Percentiles rank a stretch among this genome's conserved stretches.
phyloP scores from a whole-genome alignment of 257 asterid genomes.

The Jacaranda copaia region DNA sequence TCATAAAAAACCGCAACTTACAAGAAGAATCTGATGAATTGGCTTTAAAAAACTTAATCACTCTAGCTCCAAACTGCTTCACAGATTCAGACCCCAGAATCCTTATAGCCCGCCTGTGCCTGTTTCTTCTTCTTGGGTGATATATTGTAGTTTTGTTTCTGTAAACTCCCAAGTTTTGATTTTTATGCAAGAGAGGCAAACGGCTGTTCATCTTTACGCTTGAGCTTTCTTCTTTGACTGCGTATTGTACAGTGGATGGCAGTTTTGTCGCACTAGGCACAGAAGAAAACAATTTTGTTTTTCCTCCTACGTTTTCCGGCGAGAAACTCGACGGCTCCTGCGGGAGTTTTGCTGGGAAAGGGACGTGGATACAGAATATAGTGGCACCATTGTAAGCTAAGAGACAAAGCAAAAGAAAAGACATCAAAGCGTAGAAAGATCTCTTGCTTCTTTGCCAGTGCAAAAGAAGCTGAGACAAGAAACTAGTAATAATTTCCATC shows the following conservation, averaged over 20 bases:
- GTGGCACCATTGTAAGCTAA: slow-evolving; percentile 63
- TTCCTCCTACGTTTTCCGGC: slow-evolving; percentile 47
- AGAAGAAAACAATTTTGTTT: slow-evolving; percentile 49
- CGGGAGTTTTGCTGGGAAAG: slow-evolving; percentile 47
- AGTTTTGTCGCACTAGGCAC: slow-evolving; percentile 39
- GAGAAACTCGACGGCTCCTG: slow-evolving; percentile 47
- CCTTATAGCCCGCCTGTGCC: slow-evolving; percentile 43
- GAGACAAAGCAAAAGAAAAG: slow-evolving; percentile 59
- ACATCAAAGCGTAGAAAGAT: slow-evolving; percentile 55
- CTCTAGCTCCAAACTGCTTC: slow-evolving; percentile 54
- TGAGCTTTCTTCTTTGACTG: slow-evolving; percentile 46
- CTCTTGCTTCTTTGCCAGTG: slow-evolving; percentile 47
- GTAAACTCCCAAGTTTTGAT: slow-evolving; percentile 45
- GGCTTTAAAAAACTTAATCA: slow-evolving; percentile 52
- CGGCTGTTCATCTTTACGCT: slow-evolving; percentile 45
- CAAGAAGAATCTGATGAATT: slow-evolving; percentile 50
- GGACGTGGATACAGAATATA: slow-evolving; percentile 60
- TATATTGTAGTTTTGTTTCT: slow-evolving; percentile 36
- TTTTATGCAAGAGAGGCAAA: slow-evolving; percentile 46
- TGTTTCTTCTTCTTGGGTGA: slow-evolving; percentile 43
- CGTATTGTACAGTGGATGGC: slow-evolving; percentile 41
- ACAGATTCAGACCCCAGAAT: slow-evolving; percentile 36
- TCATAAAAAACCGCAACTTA: slow-evolving; percentile 71
- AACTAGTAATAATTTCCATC: slow-evolving; percentile 42
- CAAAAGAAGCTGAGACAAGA: slow-evolving; percentile 43